Conservation (phyloP, 768 basidiomycete genomes). For the Boletus speciosus region DNA sequence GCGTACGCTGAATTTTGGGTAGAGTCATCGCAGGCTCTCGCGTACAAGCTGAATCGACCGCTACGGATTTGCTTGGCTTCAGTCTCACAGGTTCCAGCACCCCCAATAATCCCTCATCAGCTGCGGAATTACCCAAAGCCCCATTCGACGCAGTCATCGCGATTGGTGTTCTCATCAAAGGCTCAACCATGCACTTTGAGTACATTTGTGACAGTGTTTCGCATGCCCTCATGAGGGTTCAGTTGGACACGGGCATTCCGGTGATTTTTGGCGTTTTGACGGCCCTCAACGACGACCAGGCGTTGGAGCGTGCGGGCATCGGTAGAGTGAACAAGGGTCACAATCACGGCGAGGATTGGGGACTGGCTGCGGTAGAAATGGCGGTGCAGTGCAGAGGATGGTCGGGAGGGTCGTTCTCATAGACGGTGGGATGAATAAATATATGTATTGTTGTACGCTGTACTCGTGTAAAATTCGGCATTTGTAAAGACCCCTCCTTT, state of each 20-base stretch:
- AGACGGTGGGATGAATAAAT: not conserved
- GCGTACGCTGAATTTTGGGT: constrained; percentile 9
- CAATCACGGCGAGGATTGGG: constrained; percentile 99
- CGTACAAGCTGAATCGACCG: constrained; percentile 71
- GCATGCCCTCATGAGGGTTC: constrained; percentile 91
- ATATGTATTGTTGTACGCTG: constrained; percentile 8
- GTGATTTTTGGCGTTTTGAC: constrained; percentile 97
- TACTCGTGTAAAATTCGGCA: not conserved
- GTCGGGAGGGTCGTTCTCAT: constrained; percentile 62
- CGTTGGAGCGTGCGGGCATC: constrained; percentile 89
- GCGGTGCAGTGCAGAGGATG: constrained; percentile 62
- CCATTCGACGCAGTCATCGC: constrained; percentile 97
- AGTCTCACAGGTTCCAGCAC: constrained; percentile 38
- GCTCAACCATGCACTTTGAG: constrained; percentile 98
- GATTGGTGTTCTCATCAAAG: constrained; percentile 97
- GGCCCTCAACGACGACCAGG: constrained; percentile 89
- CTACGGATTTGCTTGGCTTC: constrained; percentile 72
- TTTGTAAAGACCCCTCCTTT: not conserved
- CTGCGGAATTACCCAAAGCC: constrained; percentile 42
- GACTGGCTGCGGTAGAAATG: constrained; percentile 95
- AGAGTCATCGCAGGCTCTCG: constrained; percentile 90
- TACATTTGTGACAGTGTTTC: constrained; percentile 96
- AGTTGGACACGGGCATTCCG: constrained; percentile 89
- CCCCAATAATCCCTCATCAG: constrained; percentile 31
- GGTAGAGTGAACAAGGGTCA: constrained; percentile 77